Percentiles rank a stretch among this genome's conserved stretches.
Conservation (phyloP, 139 green algal species). For the Diplosphaera chodatii region DNA sequence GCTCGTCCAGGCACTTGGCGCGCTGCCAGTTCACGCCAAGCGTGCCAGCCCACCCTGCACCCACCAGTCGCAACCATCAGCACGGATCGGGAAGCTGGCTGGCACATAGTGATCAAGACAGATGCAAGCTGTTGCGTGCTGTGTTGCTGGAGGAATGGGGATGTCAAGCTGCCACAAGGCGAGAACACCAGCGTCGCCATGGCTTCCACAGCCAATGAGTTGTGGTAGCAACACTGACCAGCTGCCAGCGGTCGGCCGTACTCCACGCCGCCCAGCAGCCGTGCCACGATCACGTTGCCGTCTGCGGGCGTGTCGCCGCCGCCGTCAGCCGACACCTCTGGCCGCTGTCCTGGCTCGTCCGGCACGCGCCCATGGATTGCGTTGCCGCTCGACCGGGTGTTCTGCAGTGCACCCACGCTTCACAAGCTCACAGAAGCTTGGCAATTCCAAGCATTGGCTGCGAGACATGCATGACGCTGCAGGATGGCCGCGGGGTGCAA, state of each 20-base stretch:
- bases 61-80: too few species aligned
- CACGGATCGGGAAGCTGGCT: too few species aligned
- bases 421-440: too few species aligned
- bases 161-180: too few species aligned
- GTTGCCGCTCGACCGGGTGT: constrained; percentile 42
- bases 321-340: not conserved
- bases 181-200: too few species aligned
- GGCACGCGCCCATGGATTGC: constrained; percentile 41
- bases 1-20: constrained; percentile 67
- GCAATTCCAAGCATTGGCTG: too few species aligned
- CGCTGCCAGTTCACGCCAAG: constrained; percentile 57
- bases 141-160: too few species aligned
- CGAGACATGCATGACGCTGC: too few species aligned
- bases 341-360: constrained; percentile 28
- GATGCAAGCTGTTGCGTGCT: too few species aligned
- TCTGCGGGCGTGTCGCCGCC: not conserved
- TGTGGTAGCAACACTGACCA: not conserved
- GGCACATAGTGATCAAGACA: too few species aligned
- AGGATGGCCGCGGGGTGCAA: too few species aligned
- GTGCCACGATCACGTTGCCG: constrained; percentile 45
- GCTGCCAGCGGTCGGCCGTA: constrained; percentile 33
- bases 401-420: constrained; percentile 20
- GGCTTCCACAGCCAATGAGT: too few species aligned
- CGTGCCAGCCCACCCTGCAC: constrained; percentile 50
- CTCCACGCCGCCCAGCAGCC: constrained; percentile 64